Conservation (phyloP, 495 filamentous ascomycete species). For the Penicillium parvum region DNA sequence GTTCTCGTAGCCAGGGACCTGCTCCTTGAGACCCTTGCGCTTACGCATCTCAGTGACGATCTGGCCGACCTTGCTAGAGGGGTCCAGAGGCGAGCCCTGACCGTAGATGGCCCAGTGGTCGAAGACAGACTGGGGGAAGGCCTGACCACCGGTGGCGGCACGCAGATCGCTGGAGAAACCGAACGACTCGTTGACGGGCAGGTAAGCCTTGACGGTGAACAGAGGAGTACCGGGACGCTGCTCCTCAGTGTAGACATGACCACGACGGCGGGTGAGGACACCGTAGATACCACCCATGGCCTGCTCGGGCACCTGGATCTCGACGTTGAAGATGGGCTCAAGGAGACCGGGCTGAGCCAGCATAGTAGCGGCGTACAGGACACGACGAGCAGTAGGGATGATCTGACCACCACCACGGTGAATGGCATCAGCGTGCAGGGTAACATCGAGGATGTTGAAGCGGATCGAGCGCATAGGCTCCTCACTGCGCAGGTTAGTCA, state of each 20-base stretch:
- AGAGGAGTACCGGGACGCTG: slow-evolving; percentile 98
- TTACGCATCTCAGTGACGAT: slow-evolving; percentile 88
- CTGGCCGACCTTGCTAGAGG: slow-evolving; percentile 77
- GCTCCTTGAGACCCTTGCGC: slow-evolving; percentile 98
- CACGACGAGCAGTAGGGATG: slow-evolving; percentile 97
- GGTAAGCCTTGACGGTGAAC: slow-evolving; percentile 99
- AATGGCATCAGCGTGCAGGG: slow-evolving; percentile 98
- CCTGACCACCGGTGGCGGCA: slow-evolving; percentile 87
- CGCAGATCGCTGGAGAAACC: slow-evolving; percentile 98
- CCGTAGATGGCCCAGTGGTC: slow-evolving; percentile 96
- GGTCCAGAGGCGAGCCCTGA: slow-evolving; percentile 89
- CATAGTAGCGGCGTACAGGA: slow-evolving; percentile 86
- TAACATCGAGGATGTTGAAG: slow-evolving; percentile 99
- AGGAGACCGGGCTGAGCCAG: slow-evolving; percentile 86
- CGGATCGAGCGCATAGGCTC: slow-evolving; percentile 96
- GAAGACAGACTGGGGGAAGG: slow-evolving; percentile 98
- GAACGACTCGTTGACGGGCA: slow-evolving; percentile 99
- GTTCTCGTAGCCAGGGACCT: slow-evolving; percentile 85
- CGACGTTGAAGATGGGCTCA: slow-evolving; percentile 97
- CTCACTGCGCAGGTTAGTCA: no score
- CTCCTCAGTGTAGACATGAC: slow-evolving; percentile 98
- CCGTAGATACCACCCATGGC: slow-evolving; percentile 99
- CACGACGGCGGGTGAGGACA: slow-evolving; percentile 95
- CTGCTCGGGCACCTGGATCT: slow-evolving; percentile 97
- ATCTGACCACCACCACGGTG: slow-evolving; percentile 99